These are phyloP conservation scores for Gentiana straminea DNA, from an alignment of 257 asterid species.

Conservation along the genomic window DNA sequence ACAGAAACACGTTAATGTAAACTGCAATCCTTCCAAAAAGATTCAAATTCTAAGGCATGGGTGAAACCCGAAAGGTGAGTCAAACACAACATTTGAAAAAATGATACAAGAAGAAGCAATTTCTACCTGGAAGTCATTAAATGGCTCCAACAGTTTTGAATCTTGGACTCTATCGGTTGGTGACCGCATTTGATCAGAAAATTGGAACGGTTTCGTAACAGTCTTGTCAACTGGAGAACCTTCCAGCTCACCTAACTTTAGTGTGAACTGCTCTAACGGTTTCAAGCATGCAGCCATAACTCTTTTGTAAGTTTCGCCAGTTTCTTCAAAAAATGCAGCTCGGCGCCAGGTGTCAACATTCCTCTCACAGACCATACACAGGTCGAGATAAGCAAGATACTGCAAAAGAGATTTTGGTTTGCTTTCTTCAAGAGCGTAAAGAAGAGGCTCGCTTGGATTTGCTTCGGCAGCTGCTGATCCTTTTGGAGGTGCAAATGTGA, in stretches of 20 bases:
- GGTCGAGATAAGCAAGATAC: constrained; percentile 86
- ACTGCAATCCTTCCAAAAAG: too few relatives aligned
- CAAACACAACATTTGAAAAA: too few relatives aligned
- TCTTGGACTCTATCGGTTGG: constrained; percentile 55
- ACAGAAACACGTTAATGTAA: too few relatives aligned
- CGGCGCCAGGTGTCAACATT: constrained; percentile 97
- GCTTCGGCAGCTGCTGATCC: constrained; percentile 99
- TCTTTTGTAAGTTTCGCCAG: constrained; percentile 79
- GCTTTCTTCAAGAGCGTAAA: constrained; percentile 71
- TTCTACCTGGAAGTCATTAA: constrained; percentile 73
- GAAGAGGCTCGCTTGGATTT: constrained; percentile 81
- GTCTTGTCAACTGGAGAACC: constrained; percentile 26
- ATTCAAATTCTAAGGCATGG: too few relatives aligned
- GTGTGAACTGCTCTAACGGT: constrained; percentile 65
- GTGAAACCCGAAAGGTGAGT: too few relatives aligned
- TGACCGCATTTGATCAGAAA: constrained; percentile 60
- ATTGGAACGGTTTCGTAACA: constrained; percentile 42
- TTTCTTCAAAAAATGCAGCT: constrained; percentile 95
- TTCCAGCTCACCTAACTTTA: constrained; percentile 53
- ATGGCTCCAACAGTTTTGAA: constrained; percentile 42
- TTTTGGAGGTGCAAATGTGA: constrained; percentile 79
- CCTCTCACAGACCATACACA: constrained; percentile 78
- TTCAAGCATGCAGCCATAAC: constrained; percentile 56
- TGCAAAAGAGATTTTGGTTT: constrained; percentile 77
- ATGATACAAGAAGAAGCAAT: neutral